A percentile compares a stretch with the other conserved stretches of the same genome.
Evolutionary conservation across 257 asterid genomes (phyloP).

Genomic region (Salvia hispanica): DNA sequence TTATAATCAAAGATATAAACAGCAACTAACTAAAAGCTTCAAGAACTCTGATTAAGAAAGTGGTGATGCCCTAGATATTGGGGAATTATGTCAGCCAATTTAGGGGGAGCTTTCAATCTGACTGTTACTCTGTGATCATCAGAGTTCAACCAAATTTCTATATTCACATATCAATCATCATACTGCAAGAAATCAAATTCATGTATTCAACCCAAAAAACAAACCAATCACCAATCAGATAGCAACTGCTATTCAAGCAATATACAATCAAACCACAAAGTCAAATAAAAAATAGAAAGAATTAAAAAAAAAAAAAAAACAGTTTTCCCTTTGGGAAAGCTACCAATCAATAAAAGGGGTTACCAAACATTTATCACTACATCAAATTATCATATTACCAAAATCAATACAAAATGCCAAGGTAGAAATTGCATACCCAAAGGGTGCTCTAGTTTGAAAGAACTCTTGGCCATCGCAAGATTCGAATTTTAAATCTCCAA

Average conservation of each 20-base stretch:
- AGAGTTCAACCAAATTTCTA: not conserved
- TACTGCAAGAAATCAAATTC: not conserved
- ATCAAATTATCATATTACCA: not conserved
- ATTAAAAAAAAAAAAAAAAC: too few relatives aligned
- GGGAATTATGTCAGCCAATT: not conserved
- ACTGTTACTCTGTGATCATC: not conserved
- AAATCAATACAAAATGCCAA: not conserved
- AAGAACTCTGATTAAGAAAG: not conserved
- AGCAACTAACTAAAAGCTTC: not conserved
- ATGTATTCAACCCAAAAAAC: not conserved
- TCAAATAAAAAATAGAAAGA: not conserved
- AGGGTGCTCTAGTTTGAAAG: slow-evolving; percentile 64
- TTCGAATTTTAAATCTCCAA: slow-evolving; percentile 41
- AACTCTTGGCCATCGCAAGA: slow-evolving; percentile 58
- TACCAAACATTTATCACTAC: not conserved
- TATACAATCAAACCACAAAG: not conserved
- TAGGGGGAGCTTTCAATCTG: not conserved
- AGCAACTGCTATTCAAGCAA: not conserved
- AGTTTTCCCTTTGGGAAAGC: not conserved
- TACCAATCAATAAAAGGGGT: not conserved
- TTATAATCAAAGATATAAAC: not conserved
- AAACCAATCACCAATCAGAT: not conserved
- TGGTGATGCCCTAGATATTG: not conserved
- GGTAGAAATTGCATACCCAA: slow-evolving; percentile 47
- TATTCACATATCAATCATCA: not conserved